Base-by-base conservation (phyloP, 768 basidiomycete species). In the Rubroboletus pulcherrimus region DNA sequence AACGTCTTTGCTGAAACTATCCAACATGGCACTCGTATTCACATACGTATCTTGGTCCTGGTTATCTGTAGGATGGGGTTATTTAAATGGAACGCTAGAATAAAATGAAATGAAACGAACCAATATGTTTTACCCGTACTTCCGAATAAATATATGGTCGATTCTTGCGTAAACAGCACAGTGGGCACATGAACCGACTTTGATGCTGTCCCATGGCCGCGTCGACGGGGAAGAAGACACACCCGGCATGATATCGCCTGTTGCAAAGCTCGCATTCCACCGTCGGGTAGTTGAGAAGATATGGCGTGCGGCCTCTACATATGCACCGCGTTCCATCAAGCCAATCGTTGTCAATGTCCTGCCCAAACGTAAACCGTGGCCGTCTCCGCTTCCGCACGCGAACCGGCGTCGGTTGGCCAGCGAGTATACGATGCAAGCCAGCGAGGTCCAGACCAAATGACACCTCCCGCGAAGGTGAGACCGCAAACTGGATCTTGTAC, bases 401-500 rank as follows among this genome's bases (percentile, higher is more conserved):
- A 59, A 76, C 67, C 50, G 78, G 68, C 57, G 71, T 64, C 37
- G 86, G 85, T 53, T 86, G 82, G 34, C 81, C 82, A 17, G 90
- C 90, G 31, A 92, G 78, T 52, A 90, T 84, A 8, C 91, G 85
- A 71, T 93, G 91, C 45, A 93, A 71, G 9, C 88, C 87, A 38
- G 91, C 89, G 21, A 92, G 80, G 67, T 93, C 89, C 29, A 93
- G 76, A 15, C 91, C 91, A 62, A 85, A 93, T 2, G 89, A 91
- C 2, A 89, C 81, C 46, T 91, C 89, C 1, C 84, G 86, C 56
- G 82, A 88, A 3, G 89, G 87, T 0, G 88, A 88, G 10, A 93
- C 86, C n/a, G 87, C 85, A 65, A 93, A 92, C 71, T 92, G 91
- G 50, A 93, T 89, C 74, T 85, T 87, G 77, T 86, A 93, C 15